Conservation (phyloP, 306 rosid species). For the Mimosa pudica region DNA sequence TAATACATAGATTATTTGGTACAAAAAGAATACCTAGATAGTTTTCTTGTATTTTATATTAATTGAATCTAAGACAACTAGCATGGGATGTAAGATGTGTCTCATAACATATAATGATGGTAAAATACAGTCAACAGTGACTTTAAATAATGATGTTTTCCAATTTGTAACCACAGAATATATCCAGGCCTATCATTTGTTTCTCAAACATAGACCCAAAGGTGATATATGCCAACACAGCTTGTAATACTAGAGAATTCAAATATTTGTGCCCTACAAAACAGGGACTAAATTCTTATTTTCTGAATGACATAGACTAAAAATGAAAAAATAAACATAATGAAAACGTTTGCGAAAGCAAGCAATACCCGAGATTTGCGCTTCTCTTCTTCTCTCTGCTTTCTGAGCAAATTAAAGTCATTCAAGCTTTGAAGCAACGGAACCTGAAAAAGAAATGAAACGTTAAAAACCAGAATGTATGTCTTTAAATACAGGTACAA, state of each 20-base stretch:
- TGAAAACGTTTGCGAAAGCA: not conserved
- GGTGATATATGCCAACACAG: not conserved
- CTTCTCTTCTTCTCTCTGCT: constrained; percentile 78
- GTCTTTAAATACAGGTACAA: constrained; percentile 6
- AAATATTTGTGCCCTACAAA: constrained; percentile 16
- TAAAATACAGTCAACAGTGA: constrained; percentile 11
- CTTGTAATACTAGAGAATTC: not conserved
- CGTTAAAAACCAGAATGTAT: constrained; percentile 25
- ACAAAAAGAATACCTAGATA: no score
- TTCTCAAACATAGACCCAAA: not conserved
- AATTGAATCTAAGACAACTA: not conserved
- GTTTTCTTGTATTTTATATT: not conserved
- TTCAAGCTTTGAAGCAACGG: constrained; percentile 61
- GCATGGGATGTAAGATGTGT: not conserved
- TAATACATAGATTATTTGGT: not conserved
- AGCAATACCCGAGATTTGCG: constrained; percentile 78
- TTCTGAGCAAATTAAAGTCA: constrained; percentile 58
- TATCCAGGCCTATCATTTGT: not conserved
- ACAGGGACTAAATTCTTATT: not conserved
- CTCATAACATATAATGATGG: not conserved
- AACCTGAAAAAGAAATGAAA: constrained; percentile 49
- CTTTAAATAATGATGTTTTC: not conserved
- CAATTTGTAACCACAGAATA: constrained; percentile 3
- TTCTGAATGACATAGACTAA: constrained; percentile 17
- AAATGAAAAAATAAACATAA: not conserved